These are phyloP conservation scores for Holtermanniella nyarrowii DNA, from an alignment of 768 basidiomycete species.

Conservation along the genomic window DNA sequence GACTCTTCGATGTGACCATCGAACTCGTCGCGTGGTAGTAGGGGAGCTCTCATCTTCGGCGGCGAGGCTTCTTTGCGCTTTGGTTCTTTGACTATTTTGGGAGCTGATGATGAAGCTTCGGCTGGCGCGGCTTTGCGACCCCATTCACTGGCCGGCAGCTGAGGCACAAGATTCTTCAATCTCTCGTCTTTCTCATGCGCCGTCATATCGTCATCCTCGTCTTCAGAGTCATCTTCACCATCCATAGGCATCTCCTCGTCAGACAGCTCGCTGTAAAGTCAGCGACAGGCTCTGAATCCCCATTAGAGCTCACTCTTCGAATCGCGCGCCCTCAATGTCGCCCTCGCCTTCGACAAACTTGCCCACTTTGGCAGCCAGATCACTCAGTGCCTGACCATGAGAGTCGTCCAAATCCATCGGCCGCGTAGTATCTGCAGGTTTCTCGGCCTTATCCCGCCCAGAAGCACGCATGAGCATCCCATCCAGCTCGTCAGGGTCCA, in stretches of 20 bases:
- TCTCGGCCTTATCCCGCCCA: conserved; percentile 45
- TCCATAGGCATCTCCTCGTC: conserved; percentile 50
- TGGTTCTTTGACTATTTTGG: neutral
- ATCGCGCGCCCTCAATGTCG: conserved; percentile 74
- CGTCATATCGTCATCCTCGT: conserved; percentile 45
- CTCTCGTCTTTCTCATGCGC: conserved; percentile 48
- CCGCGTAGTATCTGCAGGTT: conserved; percentile 24
- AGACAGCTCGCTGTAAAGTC: conserved; percentile 53
- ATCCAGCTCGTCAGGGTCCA: conserved; percentile 68
- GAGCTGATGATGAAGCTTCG: neutral
- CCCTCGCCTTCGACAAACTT: conserved; percentile 86
- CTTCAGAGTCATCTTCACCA: conserved; percentile 47
- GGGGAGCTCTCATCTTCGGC: conserved; percentile 54
- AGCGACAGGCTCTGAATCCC: neutral
- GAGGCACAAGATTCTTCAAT: conserved; percentile 72
- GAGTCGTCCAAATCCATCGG: conserved; percentile 52
- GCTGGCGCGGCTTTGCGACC: conserved; percentile 48
- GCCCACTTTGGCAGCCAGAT: conserved; percentile 74
- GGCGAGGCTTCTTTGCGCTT: neutral
- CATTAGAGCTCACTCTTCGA: conserved; percentile 66
- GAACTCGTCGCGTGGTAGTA: conserved; percentile 69
- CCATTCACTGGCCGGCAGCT: conserved; percentile 70
- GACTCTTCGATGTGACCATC: conserved; percentile 78
- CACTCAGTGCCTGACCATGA: conserved; percentile 60
- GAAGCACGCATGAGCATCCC: conserved; percentile 48